phyloP scores from a whole-genome alignment of 2,329 filamentous ascomycete species.

The Ascochyta lentis region DNA sequence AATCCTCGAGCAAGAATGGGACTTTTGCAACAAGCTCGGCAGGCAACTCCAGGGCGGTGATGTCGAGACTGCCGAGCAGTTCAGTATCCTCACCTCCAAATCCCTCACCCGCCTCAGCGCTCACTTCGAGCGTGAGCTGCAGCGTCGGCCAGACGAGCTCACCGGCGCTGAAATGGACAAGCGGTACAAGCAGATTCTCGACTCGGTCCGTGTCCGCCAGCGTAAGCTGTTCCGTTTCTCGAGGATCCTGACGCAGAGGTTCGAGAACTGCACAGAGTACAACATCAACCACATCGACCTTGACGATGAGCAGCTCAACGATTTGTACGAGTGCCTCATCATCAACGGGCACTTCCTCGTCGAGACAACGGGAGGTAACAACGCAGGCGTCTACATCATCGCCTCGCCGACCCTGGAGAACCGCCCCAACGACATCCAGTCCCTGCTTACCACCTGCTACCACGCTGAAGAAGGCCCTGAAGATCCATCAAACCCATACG shows the following conservation, averaged over 20 bases:
- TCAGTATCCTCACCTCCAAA: constrained; percentile 91
- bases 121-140: constrained; percentile 91
- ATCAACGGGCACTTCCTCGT: constrained; percentile 88
- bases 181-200: constrained; percentile 91
- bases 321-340: constrained; percentile 81
- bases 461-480: constrained; percentile 72
- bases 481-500: constrained; percentile 80
- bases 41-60: constrained; percentile 91
- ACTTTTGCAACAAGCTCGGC: constrained; percentile 93
- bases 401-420: constrained; percentile 80
- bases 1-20: constrained; percentile 96
- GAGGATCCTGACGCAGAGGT: constrained; percentile 86
- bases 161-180: constrained; percentile 87
- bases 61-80: constrained; percentile 96
- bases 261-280: constrained; percentile 96
- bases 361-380: constrained; percentile 72
- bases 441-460: constrained; percentile 81
- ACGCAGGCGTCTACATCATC: constrained; percentile 76
- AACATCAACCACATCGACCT: constrained; percentile 80
- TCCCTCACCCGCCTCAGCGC: constrained; percentile 85
- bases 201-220: constrained; percentile 94
- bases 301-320: constrained; percentile 70
- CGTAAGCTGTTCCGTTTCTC: constrained; percentile 96
- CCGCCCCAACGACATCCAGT: constrained; percentile 80
- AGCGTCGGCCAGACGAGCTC: constrained; percentile 82